Conservation (phyloP, 371 early-diverging fungal species). For the Apophysomyces elegans region DNA sequence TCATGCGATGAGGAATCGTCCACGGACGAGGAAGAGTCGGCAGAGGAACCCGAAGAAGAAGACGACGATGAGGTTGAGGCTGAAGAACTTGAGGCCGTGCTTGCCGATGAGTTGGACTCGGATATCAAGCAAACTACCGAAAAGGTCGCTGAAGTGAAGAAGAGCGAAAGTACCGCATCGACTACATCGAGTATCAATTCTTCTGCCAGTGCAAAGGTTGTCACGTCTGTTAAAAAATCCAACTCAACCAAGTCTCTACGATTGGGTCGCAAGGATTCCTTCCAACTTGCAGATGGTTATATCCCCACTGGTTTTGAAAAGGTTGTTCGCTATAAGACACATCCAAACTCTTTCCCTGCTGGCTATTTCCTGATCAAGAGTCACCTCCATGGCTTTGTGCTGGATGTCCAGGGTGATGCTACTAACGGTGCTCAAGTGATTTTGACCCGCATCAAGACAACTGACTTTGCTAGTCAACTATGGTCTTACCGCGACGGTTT, state of each 20-base stretch:
- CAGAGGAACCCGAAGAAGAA: too few relatives aligned
- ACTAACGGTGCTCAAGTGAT: slow-evolving; percentile 26
- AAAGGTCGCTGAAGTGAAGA: slow-evolving; percentile 1
- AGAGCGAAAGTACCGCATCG: background rate
- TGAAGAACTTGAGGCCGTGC: slow-evolving; percentile 18
- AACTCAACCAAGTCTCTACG: slow-evolving; percentile 6
- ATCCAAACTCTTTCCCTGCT: slow-evolving; percentile 31
- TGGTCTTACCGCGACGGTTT: slow-evolving; percentile 56
- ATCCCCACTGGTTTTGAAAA: slow-evolving; percentile 52
- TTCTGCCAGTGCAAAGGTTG: slow-evolving; percentile 6
- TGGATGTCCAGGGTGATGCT: slow-evolving; percentile 37
- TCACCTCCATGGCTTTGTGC: slow-evolving; percentile 48
- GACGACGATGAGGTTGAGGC: slow-evolving; percentile 19
- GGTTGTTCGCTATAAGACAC: slow-evolving; percentile 45
- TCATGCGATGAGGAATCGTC: slow-evolving; percentile 33
- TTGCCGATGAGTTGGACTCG: background rate
- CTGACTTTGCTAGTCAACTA: slow-evolving; percentile 52
- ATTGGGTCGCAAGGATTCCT: slow-evolving; percentile 21
- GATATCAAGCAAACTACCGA: background rate
- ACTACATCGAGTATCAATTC: slow-evolving; percentile 11
- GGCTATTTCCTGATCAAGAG: slow-evolving; percentile 55
- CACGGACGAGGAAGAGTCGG: slow-evolving; percentile 26
- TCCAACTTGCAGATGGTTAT: slow-evolving; percentile 30
- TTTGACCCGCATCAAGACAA: slow-evolving; percentile 38
- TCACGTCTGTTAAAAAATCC: background rate